Evolutionary conservation across 2,329 filamentous ascomycete genomes (phyloP).

Genomic region (Trichophyton benhamiae): DNA sequence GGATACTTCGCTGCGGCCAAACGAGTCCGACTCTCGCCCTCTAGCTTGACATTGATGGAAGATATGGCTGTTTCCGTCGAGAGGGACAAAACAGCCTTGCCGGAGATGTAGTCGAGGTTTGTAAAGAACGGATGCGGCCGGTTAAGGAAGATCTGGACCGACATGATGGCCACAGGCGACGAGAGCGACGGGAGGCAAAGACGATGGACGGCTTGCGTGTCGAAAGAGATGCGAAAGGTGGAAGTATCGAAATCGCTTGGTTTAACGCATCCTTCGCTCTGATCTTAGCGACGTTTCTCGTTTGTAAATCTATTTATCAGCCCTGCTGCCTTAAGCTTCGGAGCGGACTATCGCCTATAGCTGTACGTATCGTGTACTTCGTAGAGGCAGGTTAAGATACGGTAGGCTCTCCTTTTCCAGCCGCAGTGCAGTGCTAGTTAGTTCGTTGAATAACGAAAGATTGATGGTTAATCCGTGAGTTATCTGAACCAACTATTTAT

Average conservation of each 20-base stretch:
- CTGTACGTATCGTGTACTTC: background rate
- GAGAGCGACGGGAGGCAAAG: background rate
- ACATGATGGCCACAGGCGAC: conserved; percentile 23
- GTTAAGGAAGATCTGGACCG: conserved; percentile 35
- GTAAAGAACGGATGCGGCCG: conserved; percentile 34
- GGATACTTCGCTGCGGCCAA: conserved; percentile 30
- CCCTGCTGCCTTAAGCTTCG: background rate
- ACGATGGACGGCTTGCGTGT: background rate
- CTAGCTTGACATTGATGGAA: conserved; percentile 37
- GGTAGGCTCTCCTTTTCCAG: background rate
- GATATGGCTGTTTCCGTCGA: conserved; percentile 33
- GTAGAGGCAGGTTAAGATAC: no score
- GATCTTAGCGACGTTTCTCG: background rate
- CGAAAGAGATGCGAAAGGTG: background rate
- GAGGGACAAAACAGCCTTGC: conserved; percentile 34
- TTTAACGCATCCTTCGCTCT: background rate
- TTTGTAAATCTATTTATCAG: background rate
- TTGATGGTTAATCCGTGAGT: background rate
- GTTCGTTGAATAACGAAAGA: background rate
- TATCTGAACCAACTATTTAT: no score
- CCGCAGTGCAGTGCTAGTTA: background rate
- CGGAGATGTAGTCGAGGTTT: conserved; percentile 37
- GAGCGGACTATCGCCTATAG: background rate
- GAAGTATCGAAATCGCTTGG: background rate
- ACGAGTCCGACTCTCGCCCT: conserved; percentile 38